A percentile compares a stretch with the other conserved stretches of the same genome.
These are phyloP conservation scores for Starmerella geochares DNA, from an alignment of 805 yeast genomes.

Conservation along the genomic window DNA sequence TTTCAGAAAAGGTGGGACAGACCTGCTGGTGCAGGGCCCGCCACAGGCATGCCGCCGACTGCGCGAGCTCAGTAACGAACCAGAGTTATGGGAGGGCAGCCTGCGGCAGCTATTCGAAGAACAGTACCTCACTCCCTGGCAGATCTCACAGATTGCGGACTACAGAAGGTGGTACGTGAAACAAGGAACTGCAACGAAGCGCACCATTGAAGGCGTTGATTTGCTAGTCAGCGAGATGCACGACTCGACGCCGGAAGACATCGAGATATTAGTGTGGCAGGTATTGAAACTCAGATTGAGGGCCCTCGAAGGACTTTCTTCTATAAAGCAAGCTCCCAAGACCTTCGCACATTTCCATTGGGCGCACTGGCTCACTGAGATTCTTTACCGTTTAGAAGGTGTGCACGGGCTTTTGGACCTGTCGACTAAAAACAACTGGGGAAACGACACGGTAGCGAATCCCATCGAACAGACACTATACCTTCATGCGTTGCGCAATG, in stretches of 20 bases:
- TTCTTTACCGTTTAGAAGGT: constrained; percentile 21
- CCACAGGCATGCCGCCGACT: constrained; percentile 21
- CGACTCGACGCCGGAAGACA: constrained; percentile 18
- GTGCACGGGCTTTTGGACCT: constrained; percentile 18
- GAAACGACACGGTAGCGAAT: constrained; percentile 17
- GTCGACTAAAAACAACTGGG: constrained; percentile 19
- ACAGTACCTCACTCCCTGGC: constrained; percentile 15
- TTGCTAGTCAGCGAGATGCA: constrained; percentile 22
- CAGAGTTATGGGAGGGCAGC: constrained; percentile 21
- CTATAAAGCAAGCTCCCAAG: constrained; percentile 8
- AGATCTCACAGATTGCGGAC: constrained; percentile 16
- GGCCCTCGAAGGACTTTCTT: constrained; percentile 13
- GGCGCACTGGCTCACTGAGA: constrained; percentile 22
- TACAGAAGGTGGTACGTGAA: constrained; percentile 18
- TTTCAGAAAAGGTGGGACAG: constrained; percentile 19
- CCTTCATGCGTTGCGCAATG: constrained; percentile 17
- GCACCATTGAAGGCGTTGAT: constrained; percentile 18
- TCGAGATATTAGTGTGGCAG: constrained; percentile 13
- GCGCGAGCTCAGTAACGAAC: constrained; percentile 21
- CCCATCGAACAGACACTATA: constrained; percentile 22
- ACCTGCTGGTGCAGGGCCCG: constrained; percentile 20
- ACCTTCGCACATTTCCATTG: constrained; percentile 22
- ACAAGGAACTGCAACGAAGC: constrained; percentile 12
- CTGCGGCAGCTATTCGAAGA: constrained; percentile 8
- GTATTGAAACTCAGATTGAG: constrained; percentile 17